Percentiles rank a stretch among this genome's conserved stretches.
Evolutionary conservation across 805 yeast genomes (phyloP).

Genomic region (Scheffersomyces amazonensis): DNA sequence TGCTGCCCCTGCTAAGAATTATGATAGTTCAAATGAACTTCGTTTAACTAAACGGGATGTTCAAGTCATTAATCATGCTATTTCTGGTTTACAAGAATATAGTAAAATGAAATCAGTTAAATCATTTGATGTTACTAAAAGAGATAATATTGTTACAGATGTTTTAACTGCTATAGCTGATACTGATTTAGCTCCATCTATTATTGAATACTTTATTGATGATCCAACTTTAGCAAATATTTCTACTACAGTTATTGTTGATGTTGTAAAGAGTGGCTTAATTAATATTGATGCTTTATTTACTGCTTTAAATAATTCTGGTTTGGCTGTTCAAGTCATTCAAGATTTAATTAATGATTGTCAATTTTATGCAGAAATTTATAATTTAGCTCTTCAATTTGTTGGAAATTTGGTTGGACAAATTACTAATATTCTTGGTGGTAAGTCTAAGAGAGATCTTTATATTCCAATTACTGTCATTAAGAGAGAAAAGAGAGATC

Average conservation of each 20-base stretch:
- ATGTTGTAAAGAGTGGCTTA: conserved; percentile 27
- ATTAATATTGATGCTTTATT: conserved; percentile 35
- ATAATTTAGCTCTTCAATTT: conserved; percentile 29
- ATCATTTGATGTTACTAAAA: too few species aligned
- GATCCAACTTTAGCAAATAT: conserved; percentile 28
- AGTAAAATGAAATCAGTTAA: too few species aligned
- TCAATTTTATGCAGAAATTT: conserved; percentile 36
- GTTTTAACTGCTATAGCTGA: conserved; percentile 34
- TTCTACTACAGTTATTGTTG: conserved; percentile 24
- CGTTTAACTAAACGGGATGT: conserved; percentile 19
- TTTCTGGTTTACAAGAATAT: conserved; percentile 25
- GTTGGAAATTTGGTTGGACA: conserved; percentile 27
- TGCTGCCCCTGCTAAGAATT: conserved; percentile 16
- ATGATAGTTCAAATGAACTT: not conserved
- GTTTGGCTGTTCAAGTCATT: conserved; percentile 37
- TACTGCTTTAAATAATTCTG: conserved; percentile 39
- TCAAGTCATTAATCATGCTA: conserved; percentile 20
- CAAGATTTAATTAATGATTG: conserved; percentile 35
- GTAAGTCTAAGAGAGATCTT: conserved; percentile 21
- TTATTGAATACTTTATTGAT: conserved; percentile 30
- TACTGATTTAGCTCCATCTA: conserved; percentile 34
- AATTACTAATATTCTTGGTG: conserved; percentile 21
- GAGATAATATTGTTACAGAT: conserved; percentile 37
- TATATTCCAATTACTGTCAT: conserved; percentile 4
- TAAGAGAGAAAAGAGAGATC: not conserved